A percentile compares a stretch with the other conserved stretches of the same genome.
Evolutionary conservation across 805 yeast genomes (phyloP).

Genomic region (Candida golubevii): DNA sequence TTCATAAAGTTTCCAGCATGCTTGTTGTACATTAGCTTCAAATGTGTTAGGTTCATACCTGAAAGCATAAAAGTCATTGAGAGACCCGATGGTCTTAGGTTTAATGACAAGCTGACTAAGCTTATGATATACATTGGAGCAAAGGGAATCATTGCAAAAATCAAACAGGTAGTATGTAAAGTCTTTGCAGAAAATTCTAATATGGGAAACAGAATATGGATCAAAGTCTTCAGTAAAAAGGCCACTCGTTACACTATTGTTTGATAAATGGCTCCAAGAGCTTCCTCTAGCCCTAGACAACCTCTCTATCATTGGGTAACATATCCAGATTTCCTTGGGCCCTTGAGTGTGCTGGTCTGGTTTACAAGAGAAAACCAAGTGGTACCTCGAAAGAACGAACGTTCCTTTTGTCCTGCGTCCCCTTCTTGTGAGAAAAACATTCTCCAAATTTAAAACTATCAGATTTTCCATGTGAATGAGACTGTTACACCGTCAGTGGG

Average conservation of each 20-base stretch:
- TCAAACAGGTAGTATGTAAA: constrained; percentile 78
- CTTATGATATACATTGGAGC: constrained; percentile 69
- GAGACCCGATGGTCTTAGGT: constrained; percentile 43
- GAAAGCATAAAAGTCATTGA: constrained; percentile 64
- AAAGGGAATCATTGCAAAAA: constrained; percentile 53
- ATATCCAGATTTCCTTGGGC: constrained; percentile 78
- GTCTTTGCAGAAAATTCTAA: constrained; percentile 78
- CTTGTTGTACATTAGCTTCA: constrained; percentile 46
- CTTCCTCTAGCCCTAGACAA: constrained; percentile 57
- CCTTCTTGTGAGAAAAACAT: constrained; percentile 35
- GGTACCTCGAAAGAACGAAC: constrained; percentile 34
- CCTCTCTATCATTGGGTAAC: constrained; percentile 76
- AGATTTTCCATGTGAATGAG: constrained; percentile 25
- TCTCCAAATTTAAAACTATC: constrained; percentile 30
- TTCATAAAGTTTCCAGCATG: constrained; percentile 73
- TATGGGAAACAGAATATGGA: constrained; percentile 44
- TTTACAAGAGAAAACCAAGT: constrained; percentile 36
- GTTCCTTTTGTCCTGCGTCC: constrained; percentile 36
- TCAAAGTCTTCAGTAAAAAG: constrained; percentile 20
- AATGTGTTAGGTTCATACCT: constrained; percentile 70
- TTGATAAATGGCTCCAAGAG: constrained; percentile 25
- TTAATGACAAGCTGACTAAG: constrained; percentile 62
- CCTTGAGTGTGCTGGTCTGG: constrained; percentile 7
- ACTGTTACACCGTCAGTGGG: too few species aligned
- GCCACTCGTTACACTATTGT: background rate